These are phyloP conservation scores for Oxytropis ochrocephala DNA, from an alignment of 306 rosid genomes.

Conservation along the genomic window DNA sequence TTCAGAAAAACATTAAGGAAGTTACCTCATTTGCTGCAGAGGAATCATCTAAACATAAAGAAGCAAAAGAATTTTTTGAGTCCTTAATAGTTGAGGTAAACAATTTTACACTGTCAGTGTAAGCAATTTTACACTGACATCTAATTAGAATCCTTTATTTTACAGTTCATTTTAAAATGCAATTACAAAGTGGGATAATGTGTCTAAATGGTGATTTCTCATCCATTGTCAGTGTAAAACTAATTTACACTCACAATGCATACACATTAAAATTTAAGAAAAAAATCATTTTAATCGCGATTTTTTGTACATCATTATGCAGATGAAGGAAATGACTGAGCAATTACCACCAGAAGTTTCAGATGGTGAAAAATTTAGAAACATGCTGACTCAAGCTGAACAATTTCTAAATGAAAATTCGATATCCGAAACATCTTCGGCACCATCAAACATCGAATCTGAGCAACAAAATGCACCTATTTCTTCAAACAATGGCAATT, in stretches of 20 bases:
- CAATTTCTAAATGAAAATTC: slow-evolving; percentile 35
- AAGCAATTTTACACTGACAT: too few species aligned
- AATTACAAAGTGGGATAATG: too few species aligned
- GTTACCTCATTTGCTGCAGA: slow-evolving; percentile 34
- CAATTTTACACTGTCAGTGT: too few species aligned
- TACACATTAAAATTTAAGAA: too few species aligned
- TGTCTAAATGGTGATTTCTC: too few species aligned
- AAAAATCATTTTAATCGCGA: background rate
- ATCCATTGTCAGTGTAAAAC: too few species aligned
- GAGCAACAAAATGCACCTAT: slow-evolving; percentile 25
- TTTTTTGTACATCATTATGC: slow-evolving; percentile 4
- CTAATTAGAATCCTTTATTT: too few species aligned
- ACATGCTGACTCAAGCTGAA: slow-evolving; percentile 43
- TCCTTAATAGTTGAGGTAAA: slow-evolving; percentile 57
- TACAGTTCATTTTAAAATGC: too few species aligned
- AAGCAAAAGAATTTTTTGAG: slow-evolving; percentile 39
- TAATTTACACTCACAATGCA: too few species aligned
- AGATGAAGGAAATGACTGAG: slow-evolving; percentile 57
- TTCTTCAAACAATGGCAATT: slow-evolving; percentile 17
- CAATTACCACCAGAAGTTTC: slow-evolving; percentile 54
- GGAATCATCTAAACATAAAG: slow-evolving; percentile 48
- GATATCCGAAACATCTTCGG: slow-evolving; percentile 18
- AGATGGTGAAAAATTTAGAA: slow-evolving; percentile 34
- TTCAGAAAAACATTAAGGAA: slow-evolving; percentile 35
- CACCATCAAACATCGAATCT: slow-evolving; percentile 16